Percentiles rank a stretch among this genome's conserved stretches.
Conservation (phyloP, 2,329 filamentous ascomycete genomes). For the Curvularia eragrostidis region DNA sequence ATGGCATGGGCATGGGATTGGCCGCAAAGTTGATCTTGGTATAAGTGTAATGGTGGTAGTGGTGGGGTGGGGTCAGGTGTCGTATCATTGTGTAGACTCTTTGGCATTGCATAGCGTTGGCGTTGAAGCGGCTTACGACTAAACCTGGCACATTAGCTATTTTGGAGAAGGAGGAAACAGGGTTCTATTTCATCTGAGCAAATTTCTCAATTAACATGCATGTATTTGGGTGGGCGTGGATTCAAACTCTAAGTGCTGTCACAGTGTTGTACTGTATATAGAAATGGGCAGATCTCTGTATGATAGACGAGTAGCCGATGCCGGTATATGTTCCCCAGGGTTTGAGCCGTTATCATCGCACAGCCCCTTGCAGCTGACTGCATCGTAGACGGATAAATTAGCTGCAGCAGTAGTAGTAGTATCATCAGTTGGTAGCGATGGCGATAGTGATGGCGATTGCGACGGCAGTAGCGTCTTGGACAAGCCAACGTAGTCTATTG, state of each 20-base stretch:
- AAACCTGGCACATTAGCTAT: slow-evolving; percentile 9
- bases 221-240: not conserved
- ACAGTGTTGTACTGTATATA: not conserved
- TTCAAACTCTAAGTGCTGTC: not conserved
- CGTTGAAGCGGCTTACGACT: slow-evolving; percentile 26
- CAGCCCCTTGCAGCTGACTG: not conserved
- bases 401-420: not conserved
- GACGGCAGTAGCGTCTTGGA: not conserved
- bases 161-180: not conserved
- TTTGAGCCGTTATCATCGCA: not conserved
- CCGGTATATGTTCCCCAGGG: not conserved
- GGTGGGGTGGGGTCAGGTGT: not conserved
- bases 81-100: slow-evolving; percentile 11
- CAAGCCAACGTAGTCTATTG: not conserved
- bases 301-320: not conserved
- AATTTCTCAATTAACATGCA: not conserved
- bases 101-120: slow-evolving; percentile 42
- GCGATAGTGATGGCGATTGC: not conserved
- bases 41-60: slow-evolving; percentile 13
- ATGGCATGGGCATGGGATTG: slow-evolving; percentile 8
- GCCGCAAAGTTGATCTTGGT: not conserved
- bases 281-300: not conserved
- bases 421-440: not conserved
- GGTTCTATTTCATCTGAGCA: not conserved
- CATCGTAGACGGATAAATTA: not conserved